Conservation (phyloP, 75 land plant species). For the Pinus albicaulis region DNA sequence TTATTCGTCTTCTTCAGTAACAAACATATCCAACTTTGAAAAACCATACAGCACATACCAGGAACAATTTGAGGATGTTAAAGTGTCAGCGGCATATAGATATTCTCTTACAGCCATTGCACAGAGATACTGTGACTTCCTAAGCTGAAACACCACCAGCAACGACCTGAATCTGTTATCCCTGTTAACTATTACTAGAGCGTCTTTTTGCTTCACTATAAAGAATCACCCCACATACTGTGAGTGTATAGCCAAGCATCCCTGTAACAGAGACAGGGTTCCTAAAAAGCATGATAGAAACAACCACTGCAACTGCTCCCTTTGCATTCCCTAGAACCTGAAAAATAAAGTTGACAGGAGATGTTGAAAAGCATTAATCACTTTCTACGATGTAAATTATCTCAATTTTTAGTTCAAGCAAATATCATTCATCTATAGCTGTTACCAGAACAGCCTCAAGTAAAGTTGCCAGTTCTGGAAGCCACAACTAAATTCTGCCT, state of each 20-base stretch:
- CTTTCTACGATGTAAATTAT: not conserved
- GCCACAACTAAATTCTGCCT: too few species aligned
- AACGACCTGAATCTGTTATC: not conserved
- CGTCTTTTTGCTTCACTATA: slow-evolving; percentile 44
- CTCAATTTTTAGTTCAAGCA: too few species aligned
- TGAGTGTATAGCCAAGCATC: slow-evolving; percentile 39
- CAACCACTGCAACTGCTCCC: slow-evolving; percentile 45
- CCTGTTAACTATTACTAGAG: slow-evolving; percentile 9
- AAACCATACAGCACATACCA: not conserved
- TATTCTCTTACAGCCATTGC: not conserved
- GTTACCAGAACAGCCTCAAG: too few species aligned
- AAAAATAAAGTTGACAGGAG: not conserved
- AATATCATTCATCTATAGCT: too few species aligned
- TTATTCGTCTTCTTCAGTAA: not conserved
- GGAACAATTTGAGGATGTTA: not conserved
- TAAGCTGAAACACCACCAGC: not conserved
- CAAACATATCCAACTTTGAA: not conserved
- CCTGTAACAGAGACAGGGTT: slow-evolving; percentile 42
- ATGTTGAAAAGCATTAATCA: not conserved
- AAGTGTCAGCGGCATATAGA: not conserved
- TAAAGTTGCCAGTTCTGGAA: too few species aligned
- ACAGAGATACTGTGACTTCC: not conserved
- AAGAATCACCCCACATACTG: slow-evolving; percentile 36
- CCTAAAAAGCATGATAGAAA: slow-evolving; percentile 35
- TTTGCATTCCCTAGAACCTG: slow-evolving; percentile 46